Base-by-base conservation (phyloP, 768 basidiomycete genomes). In the Trametes punicea region DNA sequence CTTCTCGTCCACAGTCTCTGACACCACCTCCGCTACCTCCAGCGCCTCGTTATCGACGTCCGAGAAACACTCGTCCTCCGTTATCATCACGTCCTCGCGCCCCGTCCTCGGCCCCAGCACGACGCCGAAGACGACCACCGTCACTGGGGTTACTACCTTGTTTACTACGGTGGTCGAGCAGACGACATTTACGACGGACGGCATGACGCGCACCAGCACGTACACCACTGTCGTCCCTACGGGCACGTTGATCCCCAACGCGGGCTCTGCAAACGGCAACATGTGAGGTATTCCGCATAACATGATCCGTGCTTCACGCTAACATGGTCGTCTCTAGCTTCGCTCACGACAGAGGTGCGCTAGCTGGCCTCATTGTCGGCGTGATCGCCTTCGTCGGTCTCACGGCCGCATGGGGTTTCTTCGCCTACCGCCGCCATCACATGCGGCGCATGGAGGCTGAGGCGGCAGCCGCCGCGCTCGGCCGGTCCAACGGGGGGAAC, bases 281-380 rank as follows among this genome's bases (percentile, higher is more conserved):
- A 49, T 55, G 64, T 67, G 46, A n/a, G 64, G 46, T 10, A 6
- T 16, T n/a, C 16, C 9, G 16, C 29, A 15, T 26, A 10, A n/a
- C 25, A 26, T 8, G 18, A 5, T 9, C 9, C n/a, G n/a, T n/a
- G n/a, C n/a, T n/a, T 13, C 21, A 33, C 4, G 20, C 47, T 51
- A 8, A 49, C 26, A 0, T 26, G 15, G 7, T 4, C 15, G 41
- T 10, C 3, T 21, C 6, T 42, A 68, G 67, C 16, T 61, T 68
- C 33, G 49, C 56, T 3, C 67, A 64, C 38, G 51, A 64, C 46
- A 58, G 58, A 27, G 67, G 65, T 10, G 67, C 65, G 4, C 55
- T 66, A 3, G 65, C 64, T 1, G 67, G 67, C 1, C 39, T 68
- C 23, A 56, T 64, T 16, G 29, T 68, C 36, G 67, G 67, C 6